Evolutionary conservation across 352 stramenopile genomes (phyloP).

Genomic region (Phytophthora melonis): DNA sequence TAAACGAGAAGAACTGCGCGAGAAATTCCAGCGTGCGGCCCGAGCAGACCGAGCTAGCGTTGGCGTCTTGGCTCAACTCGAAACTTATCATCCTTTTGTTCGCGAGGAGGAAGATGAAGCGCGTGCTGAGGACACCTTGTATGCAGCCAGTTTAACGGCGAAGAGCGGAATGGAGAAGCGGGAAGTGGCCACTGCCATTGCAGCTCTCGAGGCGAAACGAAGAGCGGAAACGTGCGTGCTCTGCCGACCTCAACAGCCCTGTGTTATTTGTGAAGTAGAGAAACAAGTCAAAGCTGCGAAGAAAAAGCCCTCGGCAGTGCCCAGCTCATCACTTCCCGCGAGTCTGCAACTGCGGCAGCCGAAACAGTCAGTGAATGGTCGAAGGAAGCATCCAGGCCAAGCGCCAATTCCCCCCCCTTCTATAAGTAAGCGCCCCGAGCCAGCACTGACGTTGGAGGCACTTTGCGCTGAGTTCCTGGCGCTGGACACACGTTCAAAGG

Average conservation of each 20-base stretch:
- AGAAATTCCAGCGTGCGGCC: slow-evolving; percentile 64
- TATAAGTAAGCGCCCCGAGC: slow-evolving; percentile 8
- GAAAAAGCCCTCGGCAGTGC: slow-evolving; percentile 8
- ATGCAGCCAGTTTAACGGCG: slow-evolving; percentile 15
- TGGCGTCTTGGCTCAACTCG: slow-evolving; percentile 66
- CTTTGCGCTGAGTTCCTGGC: slow-evolving; percentile 43
- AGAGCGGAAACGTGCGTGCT: slow-evolving; percentile 33
- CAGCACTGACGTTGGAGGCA: slow-evolving; percentile 34
- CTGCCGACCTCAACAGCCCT: slow-evolving; percentile 39
- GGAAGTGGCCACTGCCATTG: slow-evolving; percentile 34
- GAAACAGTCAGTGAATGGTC: slow-evolving; percentile 6
- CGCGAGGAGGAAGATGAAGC: slow-evolving; percentile 27
- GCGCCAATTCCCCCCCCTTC: not conserved
- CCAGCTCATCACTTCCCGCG: not conserved
- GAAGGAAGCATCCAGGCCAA: slow-evolving; percentile 3
- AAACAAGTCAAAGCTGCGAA: slow-evolving; percentile 27
- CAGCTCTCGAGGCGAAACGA: slow-evolving; percentile 30
- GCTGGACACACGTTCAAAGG: slow-evolving; percentile 46
- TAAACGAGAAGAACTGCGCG: slow-evolving; percentile 48
- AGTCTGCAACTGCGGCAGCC: not conserved
- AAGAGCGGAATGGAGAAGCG: slow-evolving; percentile 37
- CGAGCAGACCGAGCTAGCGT: slow-evolving; percentile 58
- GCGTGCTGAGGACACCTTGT: slow-evolving; percentile 26
- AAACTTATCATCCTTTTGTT: slow-evolving; percentile 72
- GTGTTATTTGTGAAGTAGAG: slow-evolving; percentile 46